phyloP scores from a whole-genome alignment of 441 rosid species.

The Breynia disticha region DNA sequence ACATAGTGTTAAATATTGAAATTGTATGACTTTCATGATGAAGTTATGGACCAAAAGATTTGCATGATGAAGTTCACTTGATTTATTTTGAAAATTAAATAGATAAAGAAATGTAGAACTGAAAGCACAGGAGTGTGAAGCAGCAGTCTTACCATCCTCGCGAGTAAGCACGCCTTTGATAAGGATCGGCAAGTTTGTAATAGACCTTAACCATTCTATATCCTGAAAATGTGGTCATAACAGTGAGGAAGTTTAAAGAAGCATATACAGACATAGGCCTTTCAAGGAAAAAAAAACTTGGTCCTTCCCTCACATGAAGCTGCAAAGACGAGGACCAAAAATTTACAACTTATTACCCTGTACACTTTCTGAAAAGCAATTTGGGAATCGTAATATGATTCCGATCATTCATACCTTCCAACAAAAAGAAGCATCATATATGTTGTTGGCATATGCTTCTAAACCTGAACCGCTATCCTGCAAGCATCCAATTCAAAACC shows the following conservation, averaged over 20 bases:
- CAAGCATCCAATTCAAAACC: slow-evolving; percentile 3
- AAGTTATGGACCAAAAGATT: background rate
- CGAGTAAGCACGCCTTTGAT: slow-evolving; percentile 66
- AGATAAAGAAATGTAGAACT: background rate
- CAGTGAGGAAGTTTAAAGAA: too few species aligned
- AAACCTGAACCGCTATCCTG: slow-evolving; percentile 57
- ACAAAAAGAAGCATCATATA: slow-evolving; percentile 56
- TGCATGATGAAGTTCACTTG: background rate
- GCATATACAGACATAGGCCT: too few species aligned
- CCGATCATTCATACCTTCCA: slow-evolving; percentile 52
- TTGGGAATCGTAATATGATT: background rate
- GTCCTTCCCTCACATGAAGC: background rate
- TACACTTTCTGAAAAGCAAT: background rate
- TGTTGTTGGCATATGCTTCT: slow-evolving; percentile 37
- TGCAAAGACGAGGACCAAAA: background rate
- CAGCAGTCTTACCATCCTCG: slow-evolving; percentile 56
- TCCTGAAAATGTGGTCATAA: slow-evolving; percentile 33
- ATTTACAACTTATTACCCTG: too few species aligned
- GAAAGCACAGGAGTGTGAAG: slow-evolving; percentile 4
- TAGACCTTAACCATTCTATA: slow-evolving; percentile 62
- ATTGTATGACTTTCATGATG: background rate
- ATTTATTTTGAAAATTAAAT: background rate
- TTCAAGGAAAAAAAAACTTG: too few species aligned
- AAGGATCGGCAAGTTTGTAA: slow-evolving; percentile 64
- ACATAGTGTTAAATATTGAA: background rate